These are phyloP conservation scores for Ophiocordyceps australis DNA, from an alignment of 2,329 filamentous ascomycete genomes.

Conservation along the genomic window DNA sequence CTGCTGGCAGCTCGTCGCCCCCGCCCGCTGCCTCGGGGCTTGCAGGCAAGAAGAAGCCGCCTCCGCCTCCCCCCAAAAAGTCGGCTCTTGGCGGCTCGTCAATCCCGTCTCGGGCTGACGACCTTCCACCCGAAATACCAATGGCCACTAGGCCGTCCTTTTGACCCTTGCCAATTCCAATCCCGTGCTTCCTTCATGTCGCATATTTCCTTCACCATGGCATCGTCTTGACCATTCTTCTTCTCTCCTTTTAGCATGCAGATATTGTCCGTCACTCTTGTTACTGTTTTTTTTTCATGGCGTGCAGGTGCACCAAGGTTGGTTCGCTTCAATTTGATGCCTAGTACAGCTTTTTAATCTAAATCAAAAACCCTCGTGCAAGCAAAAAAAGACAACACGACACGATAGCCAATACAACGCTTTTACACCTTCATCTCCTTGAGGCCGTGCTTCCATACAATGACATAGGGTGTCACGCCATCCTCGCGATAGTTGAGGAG, in stretches of 20 bases:
- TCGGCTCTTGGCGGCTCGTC: slow-evolving; percentile 13
- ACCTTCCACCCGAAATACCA: slow-evolving; percentile 31
- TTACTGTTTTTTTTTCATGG: no score
- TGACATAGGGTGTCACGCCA: slow-evolving; percentile 75
- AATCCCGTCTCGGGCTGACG: slow-evolving; percentile 7
- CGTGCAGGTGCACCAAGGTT: no score
- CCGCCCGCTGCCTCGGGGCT: slow-evolving; percentile 3
- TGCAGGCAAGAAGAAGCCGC: slow-evolving; percentile 32
- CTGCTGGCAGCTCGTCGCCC: no score
- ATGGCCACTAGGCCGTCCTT: slow-evolving; percentile 30
- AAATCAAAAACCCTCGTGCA: no score
- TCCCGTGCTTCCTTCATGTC: no score
- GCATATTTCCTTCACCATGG: no score
- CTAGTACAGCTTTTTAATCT: no score
- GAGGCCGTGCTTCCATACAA: slow-evolving; percentile 91
- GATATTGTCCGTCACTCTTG: slow-evolving; percentile 2
- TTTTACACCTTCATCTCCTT: slow-evolving; percentile 78
- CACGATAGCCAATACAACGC: no score
- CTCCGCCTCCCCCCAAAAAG: slow-evolving; percentile 33
- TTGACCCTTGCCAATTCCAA: slow-evolving; percentile 9
- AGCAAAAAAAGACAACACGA: not conserved
- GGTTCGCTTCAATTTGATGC: no score
- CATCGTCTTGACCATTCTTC: no score
- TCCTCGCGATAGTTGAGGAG: slow-evolving; percentile 98
- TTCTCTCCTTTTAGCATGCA: slow-evolving; percentile 2